phyloP scores from a whole-genome alignment of 1,284 basidiomycete genomes.

The Melampsora americana region DNA sequence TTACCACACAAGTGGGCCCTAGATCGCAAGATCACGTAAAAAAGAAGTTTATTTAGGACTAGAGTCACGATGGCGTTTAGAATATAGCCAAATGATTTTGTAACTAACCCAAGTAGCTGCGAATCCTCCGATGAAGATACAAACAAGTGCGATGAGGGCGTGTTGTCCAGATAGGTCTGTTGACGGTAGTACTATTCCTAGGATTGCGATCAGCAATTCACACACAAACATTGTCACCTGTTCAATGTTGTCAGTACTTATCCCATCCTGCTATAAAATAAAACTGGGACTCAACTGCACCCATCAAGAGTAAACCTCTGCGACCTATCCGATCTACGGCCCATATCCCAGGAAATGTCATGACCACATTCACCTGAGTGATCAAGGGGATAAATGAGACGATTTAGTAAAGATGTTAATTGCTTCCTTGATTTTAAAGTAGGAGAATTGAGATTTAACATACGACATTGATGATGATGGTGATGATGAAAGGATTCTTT shows the following conservation, averaged over 20 bases:
- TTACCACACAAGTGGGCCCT: constrained; percentile 9
- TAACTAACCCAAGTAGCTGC: constrained; percentile 2
- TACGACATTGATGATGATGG: constrained; percentile 68
- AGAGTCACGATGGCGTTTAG: neutral
- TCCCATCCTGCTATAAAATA: neutral
- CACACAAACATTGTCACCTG: constrained; percentile 1
- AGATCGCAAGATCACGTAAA: neutral
- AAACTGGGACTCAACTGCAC: constrained; percentile 60
- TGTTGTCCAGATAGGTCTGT: neutral
- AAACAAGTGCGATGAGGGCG: constrained; percentile 1
- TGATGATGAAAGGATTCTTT: constrained; percentile 55
- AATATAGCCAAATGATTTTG: neutral
- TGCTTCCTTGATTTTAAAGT: constrained; percentile 59
- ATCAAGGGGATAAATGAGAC: neutral
- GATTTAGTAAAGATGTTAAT: neutral
- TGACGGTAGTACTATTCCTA: neutral
- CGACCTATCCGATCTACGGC: neutral
- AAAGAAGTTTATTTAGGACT: constrained; percentile 27
- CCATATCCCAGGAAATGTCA: neutral
- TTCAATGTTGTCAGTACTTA: neutral
- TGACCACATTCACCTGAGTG: neutral
- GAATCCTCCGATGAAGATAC: constrained; percentile 1
- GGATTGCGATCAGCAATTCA: neutral
- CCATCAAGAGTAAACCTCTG: neutral
- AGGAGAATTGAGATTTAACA: neutral